These are phyloP conservation scores for Diddensiella caesifluorescens DNA, from an alignment of 805 yeast species.

Conservation along the genomic window DNA sequence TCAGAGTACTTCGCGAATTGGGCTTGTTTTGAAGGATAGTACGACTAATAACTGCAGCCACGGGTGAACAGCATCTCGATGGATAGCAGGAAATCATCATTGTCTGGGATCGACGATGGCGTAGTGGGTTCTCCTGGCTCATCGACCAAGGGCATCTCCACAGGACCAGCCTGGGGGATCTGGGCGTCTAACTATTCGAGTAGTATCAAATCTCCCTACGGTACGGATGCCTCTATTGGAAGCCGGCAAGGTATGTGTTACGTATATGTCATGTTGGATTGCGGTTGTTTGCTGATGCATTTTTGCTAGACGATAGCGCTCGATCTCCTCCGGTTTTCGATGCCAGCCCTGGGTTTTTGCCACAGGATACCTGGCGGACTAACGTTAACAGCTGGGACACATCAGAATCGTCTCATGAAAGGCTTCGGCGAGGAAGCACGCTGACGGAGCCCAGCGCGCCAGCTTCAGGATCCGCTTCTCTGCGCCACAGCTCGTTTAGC, in stretches of 20 bases:
- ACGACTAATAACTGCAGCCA: background rate
- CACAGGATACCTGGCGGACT: background rate
- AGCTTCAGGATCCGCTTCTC: background rate
- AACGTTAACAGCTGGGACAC: slow-evolving; percentile 1
- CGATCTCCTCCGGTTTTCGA: no score
- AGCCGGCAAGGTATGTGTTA: background rate
- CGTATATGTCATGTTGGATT: no score
- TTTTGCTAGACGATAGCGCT: no score
- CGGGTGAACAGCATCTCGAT: background rate
- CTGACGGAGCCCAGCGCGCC: background rate
- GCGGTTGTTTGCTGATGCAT: no score
- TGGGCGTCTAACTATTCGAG: background rate
- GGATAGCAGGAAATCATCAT: background rate
- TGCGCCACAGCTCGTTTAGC: slow-evolving; percentile 4
- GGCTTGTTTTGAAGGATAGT: background rate
- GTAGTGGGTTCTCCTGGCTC: background rate
- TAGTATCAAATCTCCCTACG: background rate
- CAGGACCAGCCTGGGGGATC: slow-evolving; percentile 3
- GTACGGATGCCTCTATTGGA: background rate
- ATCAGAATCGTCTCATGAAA: no score
- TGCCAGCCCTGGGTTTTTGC: slow-evolving; percentile 2
- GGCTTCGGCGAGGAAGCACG: slow-evolving; percentile 1
- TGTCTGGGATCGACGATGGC: background rate
- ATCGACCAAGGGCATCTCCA: background rate
- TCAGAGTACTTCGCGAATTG: no score